Evolutionary conservation across 495 filamentous ascomycete genomes (phyloP).

Genomic region (Neurospora tetrasperma): DNA sequence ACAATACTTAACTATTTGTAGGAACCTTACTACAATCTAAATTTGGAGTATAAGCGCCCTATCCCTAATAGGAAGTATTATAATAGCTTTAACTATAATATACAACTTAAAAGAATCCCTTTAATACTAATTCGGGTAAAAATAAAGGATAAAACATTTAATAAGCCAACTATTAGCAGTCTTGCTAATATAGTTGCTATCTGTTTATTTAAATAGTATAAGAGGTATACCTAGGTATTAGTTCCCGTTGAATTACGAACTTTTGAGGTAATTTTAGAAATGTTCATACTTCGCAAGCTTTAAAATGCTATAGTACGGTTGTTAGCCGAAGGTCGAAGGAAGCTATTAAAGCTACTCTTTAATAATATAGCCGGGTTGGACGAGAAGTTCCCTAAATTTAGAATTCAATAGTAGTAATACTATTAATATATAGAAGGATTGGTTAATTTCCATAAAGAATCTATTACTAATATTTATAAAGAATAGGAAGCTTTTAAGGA

Average conservation of each 20-base stretch:
- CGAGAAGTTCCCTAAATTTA: neutral
- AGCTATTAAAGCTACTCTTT: neutral
- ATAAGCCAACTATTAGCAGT: neutral
- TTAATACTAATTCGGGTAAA: neutral
- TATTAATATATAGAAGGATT: neutral
- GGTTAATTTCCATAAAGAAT: neutral
- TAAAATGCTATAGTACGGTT: neutral
- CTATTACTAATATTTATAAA: neutral
- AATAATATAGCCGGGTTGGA: neutral
- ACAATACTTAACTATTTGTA: neutral
- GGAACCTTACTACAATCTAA: neutral
- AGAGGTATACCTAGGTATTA: neutral
- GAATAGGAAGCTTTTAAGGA: neutral
- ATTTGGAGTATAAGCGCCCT: neutral
- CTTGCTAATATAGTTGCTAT: neutral
- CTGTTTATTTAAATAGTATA: neutral
- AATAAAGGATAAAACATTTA: too few species aligned
- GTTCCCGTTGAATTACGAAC: neutral
- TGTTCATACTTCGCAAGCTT: neutral
- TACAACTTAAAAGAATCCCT: neutral
- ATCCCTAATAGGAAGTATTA: neutral
- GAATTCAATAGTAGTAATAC: neutral
- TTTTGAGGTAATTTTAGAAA: neutral
- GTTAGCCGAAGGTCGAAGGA: neutral
- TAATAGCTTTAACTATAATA: neutral